Conservation (phyloP, 2,329 filamentous ascomycete genomes). For the Aspergillus neoniger region DNA sequence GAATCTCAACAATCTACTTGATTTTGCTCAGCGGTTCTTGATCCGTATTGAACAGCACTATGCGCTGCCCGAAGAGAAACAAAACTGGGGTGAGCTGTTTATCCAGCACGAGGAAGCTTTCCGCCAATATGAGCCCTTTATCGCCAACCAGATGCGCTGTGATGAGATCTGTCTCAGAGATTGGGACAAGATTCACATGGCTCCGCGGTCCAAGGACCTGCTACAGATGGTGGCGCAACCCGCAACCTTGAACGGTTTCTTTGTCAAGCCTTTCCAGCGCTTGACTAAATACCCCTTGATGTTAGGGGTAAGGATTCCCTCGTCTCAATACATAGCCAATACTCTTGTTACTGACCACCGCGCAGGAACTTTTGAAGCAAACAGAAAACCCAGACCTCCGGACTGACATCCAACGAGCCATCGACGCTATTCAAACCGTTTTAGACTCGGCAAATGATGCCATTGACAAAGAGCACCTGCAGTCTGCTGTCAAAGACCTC, state of each 20-base stretch:
- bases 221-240: constrained; percentile 80
- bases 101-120: constrained; percentile 82
- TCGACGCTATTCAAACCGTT: constrained; percentile 78
- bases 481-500: constrained; percentile 81
- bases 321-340: not conserved
- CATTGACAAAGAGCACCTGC: constrained; percentile 81
- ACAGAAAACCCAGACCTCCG: constrained; percentile 70
- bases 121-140: constrained; percentile 93
- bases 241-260: constrained; percentile 84
- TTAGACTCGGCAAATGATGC: constrained; percentile 85
- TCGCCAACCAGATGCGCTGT: constrained; percentile 91
- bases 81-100: constrained; percentile 96
- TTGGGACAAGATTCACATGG: constrained; percentile 80
- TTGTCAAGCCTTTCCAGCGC: constrained; percentile 95
- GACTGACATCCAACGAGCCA: constrained; percentile 72
- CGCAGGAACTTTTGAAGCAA: constrained; percentile 81
- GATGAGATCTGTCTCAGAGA: constrained; percentile 79
- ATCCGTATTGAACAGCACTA: constrained; percentile 97
- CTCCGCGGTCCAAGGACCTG: constrained; percentile 64
- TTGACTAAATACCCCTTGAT: constrained; percentile 92
- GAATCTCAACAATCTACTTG: constrained; percentile 90
- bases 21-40: constrained; percentile 92
- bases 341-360: constrained; percentile 3
- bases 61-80: constrained; percentile 70
- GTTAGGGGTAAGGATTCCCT: constrained; percentile 64